A percentile compares a stretch with the other conserved stretches of the same genome.
These are phyloP conservation scores for Cryphonectria parasitica DNA, from an alignment of 2,329 filamentous ascomycete species.

Conservation along the genomic window DNA sequence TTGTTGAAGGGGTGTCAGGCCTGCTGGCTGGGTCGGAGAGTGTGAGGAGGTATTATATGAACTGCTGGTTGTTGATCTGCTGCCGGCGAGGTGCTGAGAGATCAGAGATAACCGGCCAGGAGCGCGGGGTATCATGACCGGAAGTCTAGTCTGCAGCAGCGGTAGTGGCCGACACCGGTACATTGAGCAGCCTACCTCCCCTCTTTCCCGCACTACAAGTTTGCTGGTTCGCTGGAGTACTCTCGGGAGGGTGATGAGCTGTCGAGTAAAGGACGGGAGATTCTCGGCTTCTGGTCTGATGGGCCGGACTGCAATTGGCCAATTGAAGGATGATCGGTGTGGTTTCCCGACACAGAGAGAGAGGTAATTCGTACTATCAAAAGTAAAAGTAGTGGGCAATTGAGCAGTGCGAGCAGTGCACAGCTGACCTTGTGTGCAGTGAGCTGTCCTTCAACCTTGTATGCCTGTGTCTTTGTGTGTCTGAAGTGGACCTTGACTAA, in stretches of 20 bases:
- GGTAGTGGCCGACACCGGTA: conserved; percentile 28
- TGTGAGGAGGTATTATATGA: conserved; percentile 7
- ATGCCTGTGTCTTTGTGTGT: not conserved
- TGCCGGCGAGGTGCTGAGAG: conserved; percentile 41
- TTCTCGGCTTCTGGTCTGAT: not conserved
- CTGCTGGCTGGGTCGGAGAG: conserved; percentile 35
- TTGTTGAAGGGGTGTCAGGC: conserved; percentile 34
- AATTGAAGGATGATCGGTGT: not conserved
- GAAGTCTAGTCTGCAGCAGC: conserved; percentile 9
- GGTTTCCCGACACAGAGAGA: not conserved
- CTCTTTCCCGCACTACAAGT: not conserved
- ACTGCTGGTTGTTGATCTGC: conserved; percentile 6
- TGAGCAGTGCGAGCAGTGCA: not conserved
- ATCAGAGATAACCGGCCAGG: conserved; percentile 42
- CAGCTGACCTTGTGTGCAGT: not conserved
- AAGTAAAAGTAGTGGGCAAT: not conserved
- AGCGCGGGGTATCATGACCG: conserved; percentile 36
- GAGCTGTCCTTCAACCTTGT: not conserved
- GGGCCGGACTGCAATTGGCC: not conserved
- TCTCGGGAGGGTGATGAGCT: not conserved
- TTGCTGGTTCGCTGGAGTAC: not conserved
- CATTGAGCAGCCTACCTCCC: conserved; percentile 8
- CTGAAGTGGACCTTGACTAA: conserved; percentile 8
- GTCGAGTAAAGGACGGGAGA: not conserved
- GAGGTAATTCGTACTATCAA: not conserved